These are phyloP conservation scores for Xylaria castorea DNA, from an alignment of 495 filamentous ascomycete species.

Conservation along the genomic window DNA sequence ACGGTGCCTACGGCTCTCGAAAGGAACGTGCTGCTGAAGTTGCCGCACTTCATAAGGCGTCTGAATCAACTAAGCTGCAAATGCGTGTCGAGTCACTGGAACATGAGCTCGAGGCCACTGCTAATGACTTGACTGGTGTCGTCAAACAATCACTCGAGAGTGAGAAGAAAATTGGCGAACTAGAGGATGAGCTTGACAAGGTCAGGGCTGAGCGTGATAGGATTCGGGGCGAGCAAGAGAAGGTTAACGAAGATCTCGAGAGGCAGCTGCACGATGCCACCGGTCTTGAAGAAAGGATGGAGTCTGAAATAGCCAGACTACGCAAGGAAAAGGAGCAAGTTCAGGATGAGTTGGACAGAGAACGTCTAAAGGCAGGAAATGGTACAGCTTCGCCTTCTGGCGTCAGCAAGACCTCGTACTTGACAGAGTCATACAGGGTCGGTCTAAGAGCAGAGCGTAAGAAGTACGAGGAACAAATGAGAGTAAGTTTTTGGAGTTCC, in stretches of 20 bases:
- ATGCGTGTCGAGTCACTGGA: constrained; percentile 69
- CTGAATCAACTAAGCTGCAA: constrained; percentile 70
- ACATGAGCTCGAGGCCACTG: constrained; percentile 79
- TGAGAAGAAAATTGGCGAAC: constrained; percentile 85
- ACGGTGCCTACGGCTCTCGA: constrained; percentile 86
- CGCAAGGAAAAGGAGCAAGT: constrained; percentile 42
- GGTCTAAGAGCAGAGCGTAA: constrained; percentile 57
- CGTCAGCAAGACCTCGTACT: constrained; percentile 39
- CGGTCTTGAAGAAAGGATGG: constrained; percentile 42
- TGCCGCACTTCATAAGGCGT: constrained; percentile 68
- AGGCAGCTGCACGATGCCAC: constrained; percentile 38
- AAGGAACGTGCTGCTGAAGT: constrained; percentile 79
- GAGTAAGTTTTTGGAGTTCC: constrained; percentile 42
- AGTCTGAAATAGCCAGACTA: constrained; percentile 43
- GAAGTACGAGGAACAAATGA: constrained; percentile 59
- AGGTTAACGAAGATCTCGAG: constrained; percentile 40
- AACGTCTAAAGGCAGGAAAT: constrained; percentile 45
- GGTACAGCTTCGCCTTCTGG: constrained; percentile 32
- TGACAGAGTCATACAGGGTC: constrained; percentile 41
- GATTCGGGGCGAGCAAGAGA: constrained; percentile 47
- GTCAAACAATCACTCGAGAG: constrained; percentile 84
- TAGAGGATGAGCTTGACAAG: constrained; percentile 62
- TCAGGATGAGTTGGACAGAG: constrained; percentile 54
- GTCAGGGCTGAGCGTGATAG: constrained; percentile 37
- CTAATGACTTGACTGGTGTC: constrained; percentile 85